These are phyloP conservation scores for Backusella macrospora DNA, from an alignment of 192 early-diverging fungal genomes.

Conservation along the genomic window DNA sequence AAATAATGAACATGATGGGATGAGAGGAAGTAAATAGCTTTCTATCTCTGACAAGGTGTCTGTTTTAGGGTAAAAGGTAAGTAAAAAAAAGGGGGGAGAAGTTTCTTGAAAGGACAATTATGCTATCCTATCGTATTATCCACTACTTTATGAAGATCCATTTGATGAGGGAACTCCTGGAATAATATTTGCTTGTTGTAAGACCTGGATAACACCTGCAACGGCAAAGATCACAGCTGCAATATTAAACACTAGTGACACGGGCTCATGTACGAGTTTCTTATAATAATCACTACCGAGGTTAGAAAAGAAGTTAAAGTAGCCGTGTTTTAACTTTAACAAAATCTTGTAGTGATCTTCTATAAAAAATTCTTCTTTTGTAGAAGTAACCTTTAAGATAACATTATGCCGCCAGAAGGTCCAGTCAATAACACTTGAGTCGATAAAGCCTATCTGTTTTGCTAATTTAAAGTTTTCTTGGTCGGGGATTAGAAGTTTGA, in stretches of 20 bases:
- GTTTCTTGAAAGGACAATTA: no score
- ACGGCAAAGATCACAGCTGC: neutral
- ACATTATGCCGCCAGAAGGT: constrained; percentile 8
- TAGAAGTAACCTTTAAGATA: neutral
- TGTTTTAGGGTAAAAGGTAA: no score
- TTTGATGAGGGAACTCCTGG: neutral
- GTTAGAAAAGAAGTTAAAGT: neutral
- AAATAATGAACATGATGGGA: no score
- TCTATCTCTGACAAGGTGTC: no score
- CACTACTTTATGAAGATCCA: no score
- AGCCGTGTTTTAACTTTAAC: neutral
- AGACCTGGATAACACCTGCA: constrained; percentile 3
- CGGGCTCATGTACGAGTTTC: constrained; percentile 1
- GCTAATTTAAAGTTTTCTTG: constrained; percentile 8
- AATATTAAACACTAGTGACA: neutral
- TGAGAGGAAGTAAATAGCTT: no score
- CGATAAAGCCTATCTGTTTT: neutral
- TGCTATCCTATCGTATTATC: no score
- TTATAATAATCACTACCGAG: constrained; percentile 7
- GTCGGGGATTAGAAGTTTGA: constrained; percentile 5
- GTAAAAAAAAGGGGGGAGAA: no score
- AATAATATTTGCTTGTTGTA: neutral
- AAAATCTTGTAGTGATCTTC: neutral
- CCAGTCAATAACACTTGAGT: neutral
- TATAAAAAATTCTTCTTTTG: neutral